Base-by-base conservation (phyloP, 257 asterid species). In the Fraxinus pennsylvanica region DNA sequence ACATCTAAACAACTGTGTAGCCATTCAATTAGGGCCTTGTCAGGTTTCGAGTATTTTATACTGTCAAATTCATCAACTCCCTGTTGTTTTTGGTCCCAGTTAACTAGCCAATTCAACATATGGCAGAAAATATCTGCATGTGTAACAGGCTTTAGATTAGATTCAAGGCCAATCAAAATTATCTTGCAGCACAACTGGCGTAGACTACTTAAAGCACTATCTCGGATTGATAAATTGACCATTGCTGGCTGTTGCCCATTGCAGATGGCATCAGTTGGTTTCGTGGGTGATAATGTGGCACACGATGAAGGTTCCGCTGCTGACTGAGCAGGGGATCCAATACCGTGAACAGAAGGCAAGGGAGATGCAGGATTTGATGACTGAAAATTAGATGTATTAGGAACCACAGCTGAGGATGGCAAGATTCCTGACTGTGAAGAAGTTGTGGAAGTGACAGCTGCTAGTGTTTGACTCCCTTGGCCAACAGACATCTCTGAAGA, bases 1-100 rank as follows among this genome's bases (percentile, higher is more conserved):
- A 95, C 99, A 82, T 95, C 98, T 80, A 95, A 85, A 83, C 98
- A 93, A 81, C 94, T 87, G 80, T 90, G 99, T n/a, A 95, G 87
- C 98, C 99, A 95, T 86, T 95, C 97, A 82, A 89, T 85, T 45
- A 89, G 81, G 76, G 94, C 91, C 85, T 91, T 91, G 78, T 93
- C 97, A 38, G 96, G 97, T 83, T 85, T 93, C 86, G 88, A 90
- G 84, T 81, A 86, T 82, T 88, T 94, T 72, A 79, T 83, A 78
- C 90, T 82, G 73, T 92, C 97, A 81, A 85, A 82, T 59, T 93
- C 99, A 78, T 88, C 97, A 79, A 81, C 68, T 67, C 92, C 96
- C 30, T 84, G 92, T 78, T 88, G 92, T 66, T 87, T 89, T 57
- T 87, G 91, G 82, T 93, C 99, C 97, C 97, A 90, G 79, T 90